These are phyloP conservation scores for Stemphylium vesicarium DNA, from an alignment of 2,329 filamentous ascomycete species.

Conservation along the genomic window DNA sequence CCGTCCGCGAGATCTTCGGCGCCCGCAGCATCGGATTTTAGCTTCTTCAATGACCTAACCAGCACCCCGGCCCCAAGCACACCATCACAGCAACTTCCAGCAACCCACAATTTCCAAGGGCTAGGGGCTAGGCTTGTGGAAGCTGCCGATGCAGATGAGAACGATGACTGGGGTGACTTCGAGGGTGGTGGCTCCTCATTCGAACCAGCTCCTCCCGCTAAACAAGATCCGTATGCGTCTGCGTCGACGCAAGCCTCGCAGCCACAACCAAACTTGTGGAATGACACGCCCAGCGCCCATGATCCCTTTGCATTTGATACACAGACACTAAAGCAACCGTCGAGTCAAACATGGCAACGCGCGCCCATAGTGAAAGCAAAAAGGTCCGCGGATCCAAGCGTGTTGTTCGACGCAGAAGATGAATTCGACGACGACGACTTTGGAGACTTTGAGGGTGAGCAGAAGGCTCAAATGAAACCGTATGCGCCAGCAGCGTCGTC, in stretches of 20 bases:
- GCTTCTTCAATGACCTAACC: constrained; percentile 44
- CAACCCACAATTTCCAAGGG: constrained; percentile 13
- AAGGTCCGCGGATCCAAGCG: constrained; percentile 44
- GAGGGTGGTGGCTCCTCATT: constrained; percentile 38
- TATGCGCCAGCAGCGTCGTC: constrained; percentile 11
- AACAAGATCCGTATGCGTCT: constrained; percentile 29
- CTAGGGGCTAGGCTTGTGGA: not conserved
- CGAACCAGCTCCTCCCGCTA: constrained; percentile 16
- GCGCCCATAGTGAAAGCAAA: constrained; percentile 40
- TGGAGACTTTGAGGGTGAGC: constrained; percentile 44
- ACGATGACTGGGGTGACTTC: constrained; percentile 52
- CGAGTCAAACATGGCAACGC: constrained; percentile 29
- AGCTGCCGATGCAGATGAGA: constrained; percentile 25
- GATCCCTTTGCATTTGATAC: constrained; percentile 24
- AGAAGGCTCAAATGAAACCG: constrained; percentile 6
- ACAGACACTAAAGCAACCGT: constrained; percentile 8
- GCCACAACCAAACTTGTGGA: constrained; percentile 17
- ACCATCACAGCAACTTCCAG: constrained; percentile 19
- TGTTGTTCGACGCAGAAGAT: constrained; percentile 51
- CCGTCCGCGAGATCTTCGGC: not conserved
- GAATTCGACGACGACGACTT: constrained; percentile 44
- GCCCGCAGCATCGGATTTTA: constrained; percentile 33
- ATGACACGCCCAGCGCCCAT: constrained; percentile 1
- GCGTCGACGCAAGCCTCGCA: constrained; percentile 15
- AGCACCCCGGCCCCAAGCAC: constrained; percentile 21